Base-by-base conservation (phyloP, 345 rosid species). In the Brassica carinata region DNA sequence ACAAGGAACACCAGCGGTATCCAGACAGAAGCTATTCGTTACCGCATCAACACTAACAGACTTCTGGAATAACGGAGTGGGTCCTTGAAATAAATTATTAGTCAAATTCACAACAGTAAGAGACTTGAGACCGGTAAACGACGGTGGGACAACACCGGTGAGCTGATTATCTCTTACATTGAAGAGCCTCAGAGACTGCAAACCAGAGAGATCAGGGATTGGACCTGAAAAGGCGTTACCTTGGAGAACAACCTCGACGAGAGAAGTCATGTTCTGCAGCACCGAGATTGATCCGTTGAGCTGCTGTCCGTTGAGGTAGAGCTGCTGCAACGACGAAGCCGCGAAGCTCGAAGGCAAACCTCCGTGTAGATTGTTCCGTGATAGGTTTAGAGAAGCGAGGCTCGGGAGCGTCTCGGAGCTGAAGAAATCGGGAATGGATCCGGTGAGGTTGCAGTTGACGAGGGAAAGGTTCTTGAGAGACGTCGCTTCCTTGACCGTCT, bases 221-320 rank as follows among this genome's bases (percentile, higher is more conserved):
- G 94, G 88, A 73, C 97, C 98, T 5, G 91, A 72, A 75, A 95
- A 93, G 3, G 40, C 30, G 79, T 90, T 93, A 14, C 62, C 79
- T 19, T 90, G 88, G n/a, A 93, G 80, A 90, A 86, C 84, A 48
- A 91, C 83, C 83, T 91, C 84, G 7, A 73, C 82, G 31, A 95
- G 85, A 5, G 81, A 71, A 53, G 91, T 84, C 93, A 90, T 90
- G 27, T 77, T 89, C n/a, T 64, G 68, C 66, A 95, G 78, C 1
- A 89, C 74, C 8, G 81, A 80, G 61, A 96, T 77, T 3, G 93
- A 78, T 1, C 96, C 94, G 36, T 85, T 91, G 2, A 95, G 85
- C 14, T 64, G 2, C 48, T 84, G 87, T 5, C 85, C 88, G 57
- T 90, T 86, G 58, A 91, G 72, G 90, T 87, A 89, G 18, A 93